These are phyloP conservation scores for Solanum chacoense DNA, from an alignment of 305 asterid genomes.

Conservation along the genomic window DNA sequence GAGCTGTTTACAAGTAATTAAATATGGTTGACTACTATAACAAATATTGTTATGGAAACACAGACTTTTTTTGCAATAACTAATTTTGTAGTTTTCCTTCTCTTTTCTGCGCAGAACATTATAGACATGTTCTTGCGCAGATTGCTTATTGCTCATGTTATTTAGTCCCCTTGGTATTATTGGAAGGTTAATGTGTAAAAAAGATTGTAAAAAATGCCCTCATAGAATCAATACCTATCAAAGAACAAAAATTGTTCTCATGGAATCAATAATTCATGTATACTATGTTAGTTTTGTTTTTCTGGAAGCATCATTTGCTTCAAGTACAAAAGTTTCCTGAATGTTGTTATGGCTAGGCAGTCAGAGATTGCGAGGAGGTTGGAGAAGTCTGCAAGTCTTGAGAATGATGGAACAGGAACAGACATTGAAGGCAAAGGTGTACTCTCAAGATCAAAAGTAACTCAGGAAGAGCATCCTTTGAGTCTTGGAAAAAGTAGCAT, in stretches of 20 bases:
- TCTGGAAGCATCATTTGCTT: background rate
- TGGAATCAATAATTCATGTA: background rate
- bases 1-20: background rate
- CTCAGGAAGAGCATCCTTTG: constrained; percentile 90
- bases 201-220: background rate
- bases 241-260: background rate
- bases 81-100: background rate
- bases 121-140: background rate
- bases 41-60: background rate
- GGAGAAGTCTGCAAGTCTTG: constrained; percentile 53
- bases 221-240: background rate
- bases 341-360: background rate
- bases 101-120: background rate
- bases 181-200: background rate
- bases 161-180: background rate
- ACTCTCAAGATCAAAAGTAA: constrained; percentile 78
- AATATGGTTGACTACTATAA: background rate
- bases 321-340: background rate
- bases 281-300: background rate
- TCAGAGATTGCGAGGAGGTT: constrained; percentile 81
- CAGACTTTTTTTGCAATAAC: background rate
- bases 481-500: constrained; percentile 87
- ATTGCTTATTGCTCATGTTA: background rate
- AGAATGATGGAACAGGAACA: constrained; percentile 27
- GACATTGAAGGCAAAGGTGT: constrained; percentile 45